These are phyloP conservation scores for Eudorina sp. DNA, from an alignment of 139 green algal genomes.

Conservation along the genomic window DNA sequence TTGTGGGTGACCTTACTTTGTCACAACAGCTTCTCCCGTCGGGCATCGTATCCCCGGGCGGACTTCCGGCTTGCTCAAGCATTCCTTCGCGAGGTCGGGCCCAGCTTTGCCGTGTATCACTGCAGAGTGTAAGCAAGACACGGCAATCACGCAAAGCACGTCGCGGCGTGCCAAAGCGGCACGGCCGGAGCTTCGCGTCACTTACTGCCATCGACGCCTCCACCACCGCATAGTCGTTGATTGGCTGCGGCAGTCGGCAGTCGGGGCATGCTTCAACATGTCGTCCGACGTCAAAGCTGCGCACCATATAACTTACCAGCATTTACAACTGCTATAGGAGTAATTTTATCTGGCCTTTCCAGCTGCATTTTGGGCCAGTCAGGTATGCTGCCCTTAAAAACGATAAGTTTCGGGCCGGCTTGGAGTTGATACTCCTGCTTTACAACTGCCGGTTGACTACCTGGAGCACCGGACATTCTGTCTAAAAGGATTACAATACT, in stretches of 20 bases:
- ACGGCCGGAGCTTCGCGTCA: too few species aligned
- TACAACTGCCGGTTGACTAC: background rate
- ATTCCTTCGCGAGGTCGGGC: conserved; percentile 14
- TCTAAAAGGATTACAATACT: background rate
- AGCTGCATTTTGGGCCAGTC: conserved; percentile 44
- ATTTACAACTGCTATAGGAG: conserved; percentile 24
- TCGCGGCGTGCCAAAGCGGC: too few species aligned
- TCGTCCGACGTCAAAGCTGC: too few species aligned
- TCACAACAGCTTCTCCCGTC: conserved; percentile 19
- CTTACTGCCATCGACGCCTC: conserved; percentile 48
- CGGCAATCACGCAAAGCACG: too few species aligned
- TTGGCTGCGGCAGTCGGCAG: conserved; percentile 15
- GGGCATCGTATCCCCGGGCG: conserved; percentile 33
- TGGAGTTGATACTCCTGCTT: conserved; percentile 18
- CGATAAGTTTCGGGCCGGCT: background rate
- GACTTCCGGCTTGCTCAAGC: conserved; percentile 12
- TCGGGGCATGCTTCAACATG: background rate
- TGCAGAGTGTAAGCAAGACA: too few species aligned
- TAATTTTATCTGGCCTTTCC: conserved; percentile 9
- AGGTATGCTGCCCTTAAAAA: conserved; percentile 36
- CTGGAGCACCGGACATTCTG: background rate
- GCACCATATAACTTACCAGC: background rate
- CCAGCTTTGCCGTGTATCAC: conserved; percentile 34
- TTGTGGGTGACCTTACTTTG: background rate
- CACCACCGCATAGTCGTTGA: conserved; percentile 42